Conservation (phyloP, 805 yeast genomes). For the Priceomyces melissophilus region DNA sequence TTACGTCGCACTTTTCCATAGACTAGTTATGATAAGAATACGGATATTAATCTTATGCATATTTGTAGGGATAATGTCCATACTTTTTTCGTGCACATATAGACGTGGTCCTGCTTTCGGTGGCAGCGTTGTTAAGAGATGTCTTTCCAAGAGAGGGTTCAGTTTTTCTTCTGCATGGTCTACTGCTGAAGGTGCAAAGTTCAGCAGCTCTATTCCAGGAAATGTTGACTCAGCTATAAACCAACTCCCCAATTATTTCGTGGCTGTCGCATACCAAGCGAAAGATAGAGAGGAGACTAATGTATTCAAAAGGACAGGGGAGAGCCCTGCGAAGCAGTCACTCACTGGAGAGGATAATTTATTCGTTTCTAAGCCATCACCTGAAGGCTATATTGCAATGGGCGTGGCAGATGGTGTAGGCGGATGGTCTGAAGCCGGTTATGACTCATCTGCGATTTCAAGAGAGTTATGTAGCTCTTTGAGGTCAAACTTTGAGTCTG, state of each 20-base stretch:
- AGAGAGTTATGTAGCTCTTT: conserved; percentile 69
- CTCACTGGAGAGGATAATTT: conserved; percentile 79
- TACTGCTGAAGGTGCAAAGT: conserved; percentile 8
- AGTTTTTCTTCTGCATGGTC: conserved; percentile 20
- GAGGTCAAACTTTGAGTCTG: conserved; percentile 31
- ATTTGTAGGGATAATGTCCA: conserved; percentile 14
- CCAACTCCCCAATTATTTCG: conserved; percentile 39
- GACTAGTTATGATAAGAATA: conserved; percentile 1
- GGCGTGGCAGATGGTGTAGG: conserved; percentile 98
- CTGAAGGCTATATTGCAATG: conserved; percentile 46
- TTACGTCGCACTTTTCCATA: background rate
- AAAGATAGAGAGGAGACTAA: conserved; percentile 59
- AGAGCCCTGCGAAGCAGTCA: conserved; percentile 40
- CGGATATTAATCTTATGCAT: conserved; percentile 10
- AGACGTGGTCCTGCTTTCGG: conserved; percentile 11
- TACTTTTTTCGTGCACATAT: conserved; percentile 16
- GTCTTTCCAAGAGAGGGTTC: conserved; percentile 13
- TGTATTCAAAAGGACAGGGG: conserved; percentile 31
- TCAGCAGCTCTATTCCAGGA: conserved; percentile 14
- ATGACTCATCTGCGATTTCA: conserved; percentile 83
- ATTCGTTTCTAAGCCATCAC: conserved; percentile 44
- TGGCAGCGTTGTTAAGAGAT: conserved; percentile 8
- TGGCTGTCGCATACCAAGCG: conserved; percentile 72
- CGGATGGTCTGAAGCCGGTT: conserved; percentile 93
- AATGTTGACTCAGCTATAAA: conserved; percentile 16